A percentile compares a stretch with the other conserved stretches of the same genome.
These are phyloP conservation scores for Coemansia sp. DNA, from an alignment of 192 early-diverging fungal species.

Conservation along the genomic window DNA sequence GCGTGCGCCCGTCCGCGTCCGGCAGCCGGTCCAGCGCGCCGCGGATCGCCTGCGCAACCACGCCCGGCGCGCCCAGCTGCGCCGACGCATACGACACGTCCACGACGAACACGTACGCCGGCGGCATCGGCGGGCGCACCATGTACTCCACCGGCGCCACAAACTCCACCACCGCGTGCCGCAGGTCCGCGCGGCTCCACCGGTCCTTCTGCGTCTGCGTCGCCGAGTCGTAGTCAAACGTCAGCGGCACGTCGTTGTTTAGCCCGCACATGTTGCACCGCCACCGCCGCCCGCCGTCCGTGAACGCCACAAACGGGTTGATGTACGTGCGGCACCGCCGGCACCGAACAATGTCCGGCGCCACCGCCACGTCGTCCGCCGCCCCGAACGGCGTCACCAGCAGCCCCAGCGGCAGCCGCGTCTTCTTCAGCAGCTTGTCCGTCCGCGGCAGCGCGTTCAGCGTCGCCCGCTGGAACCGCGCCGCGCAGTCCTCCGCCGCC, in stretches of 20 bases:
- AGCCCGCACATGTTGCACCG: constrained; percentile 94
- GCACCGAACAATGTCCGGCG: constrained; percentile 94
- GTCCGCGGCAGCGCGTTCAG: constrained; percentile 87
- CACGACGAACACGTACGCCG: constrained; percentile 89
- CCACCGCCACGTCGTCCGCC: constrained; percentile 62
- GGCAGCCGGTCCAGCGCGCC: constrained; percentile 82
- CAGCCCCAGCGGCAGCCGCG: constrained; percentile 85
- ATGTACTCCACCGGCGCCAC: constrained; percentile 97
- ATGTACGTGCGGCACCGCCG: constrained; percentile 94
- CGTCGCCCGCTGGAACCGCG: constrained; percentile 85
- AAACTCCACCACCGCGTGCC: constrained; percentile 88
- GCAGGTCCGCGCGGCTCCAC: constrained; percentile 86
- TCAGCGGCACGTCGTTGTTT: constrained; percentile 81
- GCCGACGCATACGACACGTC: constrained; percentile 92
- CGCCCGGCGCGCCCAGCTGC: constrained; percentile 79
- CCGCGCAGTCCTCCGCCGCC: constrained; percentile 57
- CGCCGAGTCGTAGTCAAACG: constrained; percentile 76
- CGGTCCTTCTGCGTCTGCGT: constrained; percentile 78
- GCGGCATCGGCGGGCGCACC: constrained; percentile 96
- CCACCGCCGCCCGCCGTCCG: constrained; percentile 95
- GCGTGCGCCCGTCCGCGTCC: constrained; percentile 84
- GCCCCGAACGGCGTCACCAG: constrained; percentile 80
- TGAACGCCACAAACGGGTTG: constrained; percentile 94
- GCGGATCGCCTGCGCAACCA: constrained; percentile 76
- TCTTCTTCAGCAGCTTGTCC: constrained; percentile 78